phyloP scores from a whole-genome alignment of 371 early-diverging fungal genomes.

The Zychaea mexicana region DNA sequence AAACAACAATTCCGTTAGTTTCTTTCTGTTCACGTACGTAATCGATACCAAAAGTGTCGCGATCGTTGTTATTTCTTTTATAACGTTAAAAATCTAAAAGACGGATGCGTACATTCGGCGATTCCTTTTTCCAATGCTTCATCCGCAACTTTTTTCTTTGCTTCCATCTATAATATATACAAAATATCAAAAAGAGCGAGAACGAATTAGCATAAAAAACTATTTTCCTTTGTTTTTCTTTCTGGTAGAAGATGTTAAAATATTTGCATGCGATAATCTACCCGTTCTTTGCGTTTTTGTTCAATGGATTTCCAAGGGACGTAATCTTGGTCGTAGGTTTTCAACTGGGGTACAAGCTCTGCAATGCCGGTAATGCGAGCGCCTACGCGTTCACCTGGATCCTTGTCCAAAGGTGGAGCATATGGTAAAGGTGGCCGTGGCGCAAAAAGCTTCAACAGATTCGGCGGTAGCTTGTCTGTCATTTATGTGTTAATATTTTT shows the following conservation, averaged over 20 bases:
- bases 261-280: conserved; percentile 37
- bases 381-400: conserved; percentile 65
- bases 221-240: background rate
- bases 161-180: conserved; percentile 43
- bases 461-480: conserved; percentile 82
- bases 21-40: conserved; percentile 8
- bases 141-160: conserved; percentile 57
- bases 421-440: conserved; percentile 87
- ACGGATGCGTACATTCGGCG: conserved; percentile 62
- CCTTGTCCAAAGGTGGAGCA: conserved; percentile 76
- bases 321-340: conserved; percentile 73
- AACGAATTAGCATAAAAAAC: too few species aligned
- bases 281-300: conserved; percentile 73
- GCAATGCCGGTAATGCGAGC: conserved; percentile 71
- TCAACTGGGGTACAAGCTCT: conserved; percentile 59
- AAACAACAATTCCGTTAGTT: background rate
- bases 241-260: conserved; percentile 25
- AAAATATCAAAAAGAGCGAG: background rate
- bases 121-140: conserved; percentile 59
- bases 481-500: too few species aligned
- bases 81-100: too few species aligned
- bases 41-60: background rate
- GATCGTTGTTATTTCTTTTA: too few species aligned
- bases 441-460: conserved; percentile 87
- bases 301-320: conserved; percentile 74